phyloP scores from a whole-genome alignment of 495 filamentous ascomycete genomes.

The Trichoderma virens region DNA sequence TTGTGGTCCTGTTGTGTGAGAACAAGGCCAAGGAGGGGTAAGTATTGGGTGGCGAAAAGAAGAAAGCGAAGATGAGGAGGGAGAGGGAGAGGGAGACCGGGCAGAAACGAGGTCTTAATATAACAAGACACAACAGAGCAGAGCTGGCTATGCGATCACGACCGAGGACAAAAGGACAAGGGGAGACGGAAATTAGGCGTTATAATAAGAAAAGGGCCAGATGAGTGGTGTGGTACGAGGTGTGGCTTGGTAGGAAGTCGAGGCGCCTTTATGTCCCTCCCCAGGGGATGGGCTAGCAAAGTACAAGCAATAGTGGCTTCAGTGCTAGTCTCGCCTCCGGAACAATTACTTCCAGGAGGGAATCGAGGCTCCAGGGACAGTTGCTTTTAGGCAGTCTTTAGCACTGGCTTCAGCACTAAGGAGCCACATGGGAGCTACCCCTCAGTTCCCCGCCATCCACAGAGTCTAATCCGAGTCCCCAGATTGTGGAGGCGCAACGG shows the following conservation, averaged over 20 bases:
- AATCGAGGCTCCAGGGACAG: background rate
- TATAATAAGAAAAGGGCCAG: background rate
- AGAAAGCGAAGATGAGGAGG: background rate
- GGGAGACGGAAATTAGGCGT: background rate
- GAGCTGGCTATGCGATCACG: background rate
- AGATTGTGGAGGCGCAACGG: conserved; percentile 3
- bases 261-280: too few species aligned
- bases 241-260: too few species aligned
- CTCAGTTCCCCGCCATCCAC: conserved; percentile 3
- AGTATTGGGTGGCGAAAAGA: background rate
- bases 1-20: background rate
- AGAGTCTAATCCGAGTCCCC: background rate
- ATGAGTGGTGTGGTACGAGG: background rate
- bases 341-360: background rate
- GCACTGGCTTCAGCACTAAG: background rate
- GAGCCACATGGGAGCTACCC: background rate
- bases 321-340: background rate
- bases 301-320: background rate
- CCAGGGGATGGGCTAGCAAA: too few species aligned
- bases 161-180: background rate
- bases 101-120: background rate
- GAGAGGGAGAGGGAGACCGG: background rate
- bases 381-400: background rate
- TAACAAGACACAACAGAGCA: background rate
- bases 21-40: background rate